Evolutionary conservation across 192 early-diverging fungal species (phyloP), one percentile per base, ranked within the genome.

Genomic region (Glomus cerebriforme): DNA sequence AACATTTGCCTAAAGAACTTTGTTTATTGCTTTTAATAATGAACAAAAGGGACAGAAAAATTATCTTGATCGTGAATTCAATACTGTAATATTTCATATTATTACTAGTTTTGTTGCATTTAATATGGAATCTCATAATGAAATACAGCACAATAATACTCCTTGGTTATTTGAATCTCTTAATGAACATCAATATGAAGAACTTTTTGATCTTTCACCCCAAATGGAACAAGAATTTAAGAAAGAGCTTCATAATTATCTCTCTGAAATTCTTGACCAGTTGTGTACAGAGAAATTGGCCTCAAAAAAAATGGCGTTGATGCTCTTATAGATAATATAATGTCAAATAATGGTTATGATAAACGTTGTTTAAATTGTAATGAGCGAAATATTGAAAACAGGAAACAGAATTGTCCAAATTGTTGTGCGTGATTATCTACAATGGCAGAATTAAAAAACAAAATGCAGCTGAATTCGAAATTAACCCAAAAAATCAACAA

Each of bases 21-120:
- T 73, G 34, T 15, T 73, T 59, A 9, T 73, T 0, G 69, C 69
- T 24, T 71, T 71, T 71, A n/a, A 71, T 71, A 71, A 71, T 47
- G n/a, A 71, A 71, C 24, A 71, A 47, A 71, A 9, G 26, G 39
- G 69, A 0, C 69, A 71, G 9, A 71, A 71, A 47, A 71, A 37
- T 5, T 71, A 71, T 47, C n/a, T 71, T 24, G 69, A 71, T 47
- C 69, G 37, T 19, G 22, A 12, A 24, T 37, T 37, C 0, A 71
- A 71, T 12, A 71, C 35, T 35, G 15, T 71, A 15, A 5, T 71
- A 10, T 71, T 35, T 47, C n/a, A 71, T 39, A 43, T 22, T 45
- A 5, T 71, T 34, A 71, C 68, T 27, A 71, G 69, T 47, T 71
- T 71, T 71, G 69, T 47, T 13, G 69, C 8, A 35, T n/a, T 69